phyloP scores from a whole-genome alignment of 2,329 filamentous ascomycete genomes.

The Fusarium palustre region DNA sequence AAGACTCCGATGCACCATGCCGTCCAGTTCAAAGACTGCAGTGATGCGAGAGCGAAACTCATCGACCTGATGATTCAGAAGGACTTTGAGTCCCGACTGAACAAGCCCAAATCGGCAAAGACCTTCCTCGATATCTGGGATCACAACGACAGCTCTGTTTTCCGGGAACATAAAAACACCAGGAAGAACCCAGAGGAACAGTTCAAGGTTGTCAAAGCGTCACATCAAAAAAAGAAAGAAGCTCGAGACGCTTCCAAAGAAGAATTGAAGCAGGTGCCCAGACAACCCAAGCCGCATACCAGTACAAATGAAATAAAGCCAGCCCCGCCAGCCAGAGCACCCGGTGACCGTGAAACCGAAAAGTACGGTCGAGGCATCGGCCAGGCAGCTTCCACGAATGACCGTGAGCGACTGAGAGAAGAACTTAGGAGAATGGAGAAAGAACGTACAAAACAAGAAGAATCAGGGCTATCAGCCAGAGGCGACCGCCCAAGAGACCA shows the following conservation, averaged over 20 bases:
- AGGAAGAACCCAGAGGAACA: neutral
- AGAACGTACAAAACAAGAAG: neutral
- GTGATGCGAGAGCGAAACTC: neutral
- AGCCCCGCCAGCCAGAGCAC: neutral
- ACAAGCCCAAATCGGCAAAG: conserved; percentile 1
- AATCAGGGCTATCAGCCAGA: neutral
- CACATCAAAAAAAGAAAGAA: neutral
- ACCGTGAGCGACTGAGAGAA: neutral
- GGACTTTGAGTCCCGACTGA: neutral
- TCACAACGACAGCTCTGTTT: neutral
- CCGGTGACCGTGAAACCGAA: neutral
- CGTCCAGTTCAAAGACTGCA: neutral
- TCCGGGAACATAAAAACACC: neutral
- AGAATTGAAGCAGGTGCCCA: neutral
- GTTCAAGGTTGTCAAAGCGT: neutral
- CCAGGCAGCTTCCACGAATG: neutral
- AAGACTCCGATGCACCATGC: conserved; percentile 7
- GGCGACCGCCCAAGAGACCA: neutral
- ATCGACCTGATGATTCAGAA: conserved; percentile 1
- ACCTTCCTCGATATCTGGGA: conserved; percentile 1
- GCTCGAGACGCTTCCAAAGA: neutral
- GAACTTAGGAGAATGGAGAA: neutral
- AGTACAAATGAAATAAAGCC: neutral
- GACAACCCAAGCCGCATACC: neutral
- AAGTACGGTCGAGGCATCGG: neutral